phyloP scores from a whole-genome alignment of 2,329 filamentous ascomycete species.

The Colletotrichum simmondsii region DNA sequence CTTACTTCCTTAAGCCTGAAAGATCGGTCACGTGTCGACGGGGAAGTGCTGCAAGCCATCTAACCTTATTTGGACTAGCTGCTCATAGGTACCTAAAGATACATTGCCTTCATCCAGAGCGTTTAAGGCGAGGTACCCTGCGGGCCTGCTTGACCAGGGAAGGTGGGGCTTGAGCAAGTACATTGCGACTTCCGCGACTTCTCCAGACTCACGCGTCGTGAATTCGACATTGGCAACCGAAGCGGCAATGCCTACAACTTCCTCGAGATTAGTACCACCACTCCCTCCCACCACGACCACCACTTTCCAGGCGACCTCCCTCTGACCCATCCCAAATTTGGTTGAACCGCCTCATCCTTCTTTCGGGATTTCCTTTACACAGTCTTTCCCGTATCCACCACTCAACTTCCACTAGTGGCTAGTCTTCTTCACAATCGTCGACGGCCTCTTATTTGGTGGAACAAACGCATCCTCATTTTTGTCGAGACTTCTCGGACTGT shows the following conservation, averaged over 20 bases:
- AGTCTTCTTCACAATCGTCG: neutral
- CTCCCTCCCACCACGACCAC: neutral
- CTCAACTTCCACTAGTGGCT: neutral
- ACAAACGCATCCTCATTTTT: neutral
- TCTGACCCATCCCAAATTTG: no score
- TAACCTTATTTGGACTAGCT: neutral
- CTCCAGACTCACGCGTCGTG: neutral
- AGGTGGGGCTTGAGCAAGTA: neutral
- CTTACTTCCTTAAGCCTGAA: neutral
- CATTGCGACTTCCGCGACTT: neutral
- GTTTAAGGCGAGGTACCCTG: neutral
- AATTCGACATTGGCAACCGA: neutral
- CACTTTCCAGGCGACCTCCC: neutral
- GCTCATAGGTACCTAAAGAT: neutral
- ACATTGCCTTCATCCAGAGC: neutral
- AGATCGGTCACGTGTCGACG: neutral
- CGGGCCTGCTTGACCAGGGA: neutral
- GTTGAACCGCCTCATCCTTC: neutral
- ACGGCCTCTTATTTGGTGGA: neutral
- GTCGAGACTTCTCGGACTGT: neutral
- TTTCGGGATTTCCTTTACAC: neutral
- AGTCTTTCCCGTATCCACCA: neutral
- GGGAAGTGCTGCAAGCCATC: neutral
- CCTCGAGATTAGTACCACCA: neutral
- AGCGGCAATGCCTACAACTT: neutral